phyloP scores from a whole-genome alignment of 495 filamentous ascomycete species.

The Penicillium herquei region DNA sequence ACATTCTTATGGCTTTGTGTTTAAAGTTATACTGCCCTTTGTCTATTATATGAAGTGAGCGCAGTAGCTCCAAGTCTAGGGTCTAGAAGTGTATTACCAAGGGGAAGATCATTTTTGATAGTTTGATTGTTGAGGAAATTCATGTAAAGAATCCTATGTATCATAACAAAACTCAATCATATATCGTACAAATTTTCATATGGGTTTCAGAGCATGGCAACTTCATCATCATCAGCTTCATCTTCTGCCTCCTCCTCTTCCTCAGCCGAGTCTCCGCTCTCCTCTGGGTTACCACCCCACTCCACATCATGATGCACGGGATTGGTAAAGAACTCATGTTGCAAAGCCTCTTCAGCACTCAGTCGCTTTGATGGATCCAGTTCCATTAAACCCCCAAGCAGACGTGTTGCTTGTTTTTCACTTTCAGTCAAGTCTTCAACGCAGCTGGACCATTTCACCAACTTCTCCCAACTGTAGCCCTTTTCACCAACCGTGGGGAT shows the following conservation, averaged over 20 bases:
- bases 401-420: conserved; percentile 47
- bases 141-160: too few relatives aligned
- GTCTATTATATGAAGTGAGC: too few relatives aligned
- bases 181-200: conserved; percentile 25
- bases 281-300: conserved; percentile 46
- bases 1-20: not conserved
- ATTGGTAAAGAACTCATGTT: conserved; percentile 64
- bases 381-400: conserved; percentile 66
- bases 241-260: conserved; percentile 37
- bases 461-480: conserved; percentile 85
- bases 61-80: too few relatives aligned
- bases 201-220: conserved; percentile 40
- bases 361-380: conserved; percentile 56
- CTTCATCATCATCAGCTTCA: conserved; percentile 47
- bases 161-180: conserved; percentile 6
- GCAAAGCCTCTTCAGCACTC: conserved; percentile 56
- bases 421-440: conserved; percentile 48
- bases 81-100: too few relatives aligned
- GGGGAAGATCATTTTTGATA: too few relatives aligned
- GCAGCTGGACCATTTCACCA: conserved; percentile 84
- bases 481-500: conserved; percentile 84
- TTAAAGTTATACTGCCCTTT: too few relatives aligned
- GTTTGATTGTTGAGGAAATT: too few relatives aligned
- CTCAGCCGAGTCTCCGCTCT: conserved; percentile 39
- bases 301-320: conserved; percentile 46